Base-by-base conservation (phyloP, 2,329 filamentous ascomycete genomes). In the Alternaria arborescens region DNA sequence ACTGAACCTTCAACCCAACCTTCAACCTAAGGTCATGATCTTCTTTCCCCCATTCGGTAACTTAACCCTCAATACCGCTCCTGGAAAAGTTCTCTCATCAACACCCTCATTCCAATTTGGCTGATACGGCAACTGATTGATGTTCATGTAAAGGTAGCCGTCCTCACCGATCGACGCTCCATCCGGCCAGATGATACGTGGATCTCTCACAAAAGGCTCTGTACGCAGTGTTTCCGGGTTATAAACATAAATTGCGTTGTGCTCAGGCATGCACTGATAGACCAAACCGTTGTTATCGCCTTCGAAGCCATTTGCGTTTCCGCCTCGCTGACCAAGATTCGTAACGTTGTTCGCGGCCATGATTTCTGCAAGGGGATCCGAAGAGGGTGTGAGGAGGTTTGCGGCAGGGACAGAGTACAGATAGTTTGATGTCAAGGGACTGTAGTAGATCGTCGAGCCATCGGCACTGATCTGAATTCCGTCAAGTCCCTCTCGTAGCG, bases 241-340 rank as follows among this genome's bases (percentile, higher is more conserved):
- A n/a, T 80, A 85, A 18, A 79, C 73, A 73, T 48, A 70, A 8
- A 85, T 77, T 0, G 82, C 79, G 60, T 85, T 84, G 12, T 81
- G 77, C 73, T 85, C 83, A 22, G 80, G 78, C 54, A 82, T 82
- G 3, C 82, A 81, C 46, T 79, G 74, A 55, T 85, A 86, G 38
- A 85, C 77, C 42, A 82, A 67, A 0, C 79, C 80, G 47, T 84
- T 84, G 5, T 76, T 79, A 52, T 85, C 83, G 1, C 80, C 83
- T 64, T 85, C 83, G 38, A 85, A 78, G 0, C 84, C 83, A 63
- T 85, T 83, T 4, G 79, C 82, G 5, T 83, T 76, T 2, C 83
- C 83, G 44, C 83, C 84, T 20, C 78, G 80, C 26, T 77, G 70
- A 77, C 82, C 83, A 12, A 83, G 79, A 28, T 73, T 79, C 5